A percentile compares a stretch with the other conserved stretches of the same genome.
These are phyloP conservation scores for Seiridium cupressi DNA, from an alignment of 2,329 filamentous ascomycete genomes.

Conservation along the genomic window DNA sequence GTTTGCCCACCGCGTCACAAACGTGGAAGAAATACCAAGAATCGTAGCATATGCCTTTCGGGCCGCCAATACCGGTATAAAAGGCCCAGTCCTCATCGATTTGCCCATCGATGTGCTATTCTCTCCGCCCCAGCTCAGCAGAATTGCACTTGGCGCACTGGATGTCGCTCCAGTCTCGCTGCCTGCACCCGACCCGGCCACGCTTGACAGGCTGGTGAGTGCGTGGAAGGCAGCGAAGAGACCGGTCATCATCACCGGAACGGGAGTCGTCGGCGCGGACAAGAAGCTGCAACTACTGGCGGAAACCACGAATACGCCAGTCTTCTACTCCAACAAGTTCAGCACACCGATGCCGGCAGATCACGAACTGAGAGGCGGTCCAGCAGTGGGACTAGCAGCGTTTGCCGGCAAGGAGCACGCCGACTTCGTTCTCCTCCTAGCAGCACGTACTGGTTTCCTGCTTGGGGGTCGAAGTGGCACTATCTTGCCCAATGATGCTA, in stretches of 20 bases:
- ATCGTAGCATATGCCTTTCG: constrained; percentile 40
- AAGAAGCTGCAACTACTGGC: constrained; percentile 28
- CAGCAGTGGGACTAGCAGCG: constrained; percentile 22
- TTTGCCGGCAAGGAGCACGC: constrained; percentile 27
- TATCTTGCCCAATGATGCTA: constrained; percentile 35
- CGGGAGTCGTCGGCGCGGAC: constrained; percentile 30
- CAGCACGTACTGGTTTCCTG: constrained; percentile 38
- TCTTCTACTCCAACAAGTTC: constrained; percentile 39
- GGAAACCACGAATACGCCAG: constrained; percentile 31
- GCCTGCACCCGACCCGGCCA: constrained; percentile 31
- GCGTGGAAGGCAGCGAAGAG: constrained; percentile 29
- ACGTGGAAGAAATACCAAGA: constrained; percentile 41
- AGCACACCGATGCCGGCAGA: constrained; percentile 23
- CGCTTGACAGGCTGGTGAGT: constrained; percentile 27
- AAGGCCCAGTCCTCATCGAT: constrained; percentile 36
- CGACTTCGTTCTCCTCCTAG: constrained; percentile 38
- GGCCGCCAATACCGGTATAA: constrained; percentile 34
- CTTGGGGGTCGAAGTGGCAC: constrained; percentile 33
- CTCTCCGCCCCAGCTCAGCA: constrained; percentile 31
- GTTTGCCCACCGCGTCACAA: constrained; percentile 41
- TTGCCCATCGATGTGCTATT: constrained; percentile 38
- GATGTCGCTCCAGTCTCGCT: constrained; percentile 35
- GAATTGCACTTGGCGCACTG: constrained; percentile 28
- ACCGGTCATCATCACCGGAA: constrained; percentile 39
- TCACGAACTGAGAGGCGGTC: constrained; percentile 32